Base-by-base conservation (phyloP, 768 basidiomycete genomes). In the Russula vinacea region DNA sequence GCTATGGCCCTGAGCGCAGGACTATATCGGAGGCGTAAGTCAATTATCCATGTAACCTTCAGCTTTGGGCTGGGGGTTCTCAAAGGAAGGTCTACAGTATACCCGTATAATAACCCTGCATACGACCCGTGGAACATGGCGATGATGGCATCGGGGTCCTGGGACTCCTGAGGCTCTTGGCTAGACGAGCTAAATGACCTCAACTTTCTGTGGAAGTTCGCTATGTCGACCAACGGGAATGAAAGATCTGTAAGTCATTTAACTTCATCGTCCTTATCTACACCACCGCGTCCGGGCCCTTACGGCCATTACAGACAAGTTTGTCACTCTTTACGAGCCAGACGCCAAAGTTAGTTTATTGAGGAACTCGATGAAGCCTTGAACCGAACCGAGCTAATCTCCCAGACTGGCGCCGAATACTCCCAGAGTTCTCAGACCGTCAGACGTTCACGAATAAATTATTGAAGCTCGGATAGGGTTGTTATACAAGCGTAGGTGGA, bases 1-100 rank as follows among this genome's bases (percentile, higher is more conserved):
- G n/a, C n/a, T n/a, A n/a, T n/a, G n/a, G n/a, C n/a, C n/a, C n/a
- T 73, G 94, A 98, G 67, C 82, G 81, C 68, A 81, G 80, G 76
- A 78, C 35, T 90, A 91, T 70, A 79, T 96, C 62, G 94, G 94
- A 56, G 94, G 94, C 80, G 94, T 95, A 74, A 79, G 92, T 86
- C 35, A 37, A 26, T 50, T 16, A 26, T 50, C 14, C 26, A n/a
- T n/a, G 5, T 14, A 33, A 47, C 40, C 42, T 17, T n/a, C 40
- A 26, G 55, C 26, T 52, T 33, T 62, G 19, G 42, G 22, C 70
- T 52, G 19, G 14, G 61, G 11, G 19, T 26, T 16, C 45, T 19
- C n/a, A 26, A 45, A 95, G 92, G 93, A 50, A 90, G 87, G 73
- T 93, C 86, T 9, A 79, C 80, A 7, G 87, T 94, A 5, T 80